Conservation (phyloP, 805 yeast species). For the Teunomyces stri region DNA sequence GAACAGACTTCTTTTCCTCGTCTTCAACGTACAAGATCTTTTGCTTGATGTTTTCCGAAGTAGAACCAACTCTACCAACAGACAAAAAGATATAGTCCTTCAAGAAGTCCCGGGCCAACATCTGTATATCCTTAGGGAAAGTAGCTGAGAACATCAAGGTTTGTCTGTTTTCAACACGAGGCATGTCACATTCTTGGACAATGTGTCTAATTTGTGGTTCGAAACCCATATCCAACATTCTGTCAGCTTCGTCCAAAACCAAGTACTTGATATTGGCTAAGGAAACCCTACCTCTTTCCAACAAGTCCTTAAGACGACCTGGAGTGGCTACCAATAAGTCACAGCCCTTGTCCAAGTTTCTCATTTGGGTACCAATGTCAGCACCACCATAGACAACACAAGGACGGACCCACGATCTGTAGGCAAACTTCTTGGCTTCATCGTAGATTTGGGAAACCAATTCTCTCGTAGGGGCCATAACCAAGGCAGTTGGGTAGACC, state of each 20-base stretch:
- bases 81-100: conserved; percentile 93
- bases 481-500: conserved; percentile 91
- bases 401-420: conserved; percentile 98
- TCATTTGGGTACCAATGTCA: conserved; percentile 82
- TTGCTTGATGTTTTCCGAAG: conserved; percentile 98
- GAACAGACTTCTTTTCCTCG: conserved; percentile 86
- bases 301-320: conserved; percentile 94
- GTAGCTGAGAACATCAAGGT: conserved; percentile 99
- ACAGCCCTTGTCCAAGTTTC: conserved; percentile 89
- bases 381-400: conserved; percentile 99
- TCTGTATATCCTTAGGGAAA: conserved; percentile 96
- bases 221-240: conserved; percentile 99
- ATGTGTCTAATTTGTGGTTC: conserved; percentile 99
- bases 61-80: conserved; percentile 99
- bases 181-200: conserved; percentile 98
- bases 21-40: conserved; percentile 87
- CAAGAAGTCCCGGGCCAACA: conserved; percentile 95
- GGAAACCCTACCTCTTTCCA: conserved; percentile 93
- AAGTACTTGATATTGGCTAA: conserved; percentile 86
- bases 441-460: conserved; percentile 95
- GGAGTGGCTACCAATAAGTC: conserved; percentile 98
- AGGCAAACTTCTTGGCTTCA: conserved; percentile 91
- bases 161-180: conserved; percentile 85
- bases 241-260: conserved; percentile 98
- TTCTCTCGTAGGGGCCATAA: conserved; percentile 99